Base-by-base conservation (phyloP, 768 basidiomycete genomes). In the Baorangia bicolor region DNA sequence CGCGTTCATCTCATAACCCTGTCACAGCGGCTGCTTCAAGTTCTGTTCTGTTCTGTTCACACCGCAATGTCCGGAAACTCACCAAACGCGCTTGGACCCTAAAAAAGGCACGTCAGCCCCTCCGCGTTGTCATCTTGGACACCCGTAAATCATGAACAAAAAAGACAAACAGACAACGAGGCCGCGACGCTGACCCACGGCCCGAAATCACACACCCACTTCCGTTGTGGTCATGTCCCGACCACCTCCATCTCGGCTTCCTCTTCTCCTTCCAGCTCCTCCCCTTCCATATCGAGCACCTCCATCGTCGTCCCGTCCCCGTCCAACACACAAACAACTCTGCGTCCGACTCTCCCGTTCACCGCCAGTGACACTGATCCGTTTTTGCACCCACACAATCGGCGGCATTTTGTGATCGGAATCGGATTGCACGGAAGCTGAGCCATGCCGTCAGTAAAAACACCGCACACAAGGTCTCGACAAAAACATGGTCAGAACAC, bases 291-390 rank as follows among this genome's bases (percentile, higher is more conserved):
- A 77, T 92, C 90, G 64, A 91, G 75, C 42, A 86, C 78, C 74
- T 92, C 88, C 78, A 92, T 67, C 55, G 72, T 74, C 59, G 75
- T 78, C 60, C 88, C 90, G 51, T 77, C 76, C 55, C 71, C 73
- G 69, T 88, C 88, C 67, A 92, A 69, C 53, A 91, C 80, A 69
- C 90, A 90, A 7, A 83, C 88, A 49, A 92, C 85, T 64, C 88
- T 77, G 65, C 90, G 84, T 52, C 88, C 88, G 10, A 72, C 75
- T 68, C 86, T 77, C 59, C 91, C 90, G 68, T 93, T 93, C 68
- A 90, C 77, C 49, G 87, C 83, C 63, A 92, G 71, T 49, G 77
- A 79, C 53, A 84, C 81, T 27, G 71, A 72, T 56, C 83, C 85
- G 62, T 69, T 64, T 64, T 70, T 77, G 72, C 81, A 81, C 40